A percentile compares a stretch with the other conserved stretches of the same genome.
Conservation (phyloP, 2,329 filamentous ascomycete species). For the Penicillium sp. region DNA sequence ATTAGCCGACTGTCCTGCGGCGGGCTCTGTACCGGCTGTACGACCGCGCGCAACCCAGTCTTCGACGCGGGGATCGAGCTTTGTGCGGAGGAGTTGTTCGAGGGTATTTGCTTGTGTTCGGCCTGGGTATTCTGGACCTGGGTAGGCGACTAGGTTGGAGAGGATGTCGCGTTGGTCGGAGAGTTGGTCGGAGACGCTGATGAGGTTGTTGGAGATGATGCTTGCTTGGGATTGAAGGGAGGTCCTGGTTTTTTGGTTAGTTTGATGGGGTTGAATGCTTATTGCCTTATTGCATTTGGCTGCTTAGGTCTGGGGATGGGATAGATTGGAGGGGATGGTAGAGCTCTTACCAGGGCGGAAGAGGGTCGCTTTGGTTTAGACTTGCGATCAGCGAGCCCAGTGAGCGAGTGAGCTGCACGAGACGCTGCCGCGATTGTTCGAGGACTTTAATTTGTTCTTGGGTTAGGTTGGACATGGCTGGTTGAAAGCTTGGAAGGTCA, state of each 20-base stretch:
- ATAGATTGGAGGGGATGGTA: not conserved
- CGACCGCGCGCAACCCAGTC: slow-evolving; percentile 68
- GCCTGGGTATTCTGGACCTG: slow-evolving; percentile 71
- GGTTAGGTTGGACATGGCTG: slow-evolving; percentile 39
- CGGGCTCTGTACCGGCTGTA: slow-evolving; percentile 35
- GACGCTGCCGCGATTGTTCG: slow-evolving; percentile 67
- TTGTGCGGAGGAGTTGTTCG: slow-evolving; percentile 73
- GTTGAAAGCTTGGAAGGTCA: not conserved
- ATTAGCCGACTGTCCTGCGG: not conserved
- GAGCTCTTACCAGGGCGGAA: slow-evolving; percentile 64
- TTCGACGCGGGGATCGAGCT: slow-evolving; percentile 75
- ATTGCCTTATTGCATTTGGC: too few species aligned
- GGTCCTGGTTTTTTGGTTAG: slow-evolving; percentile 49
- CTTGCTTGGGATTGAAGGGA: slow-evolving; percentile 70
- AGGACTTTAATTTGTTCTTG: slow-evolving; percentile 59
- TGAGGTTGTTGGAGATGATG: slow-evolving; percentile 70
- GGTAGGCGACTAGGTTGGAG: slow-evolving; percentile 69
- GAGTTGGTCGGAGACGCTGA: slow-evolving; percentile 64
- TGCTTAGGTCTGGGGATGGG: not conserved
- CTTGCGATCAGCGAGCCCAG: slow-evolving; percentile 64
- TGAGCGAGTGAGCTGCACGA: slow-evolving; percentile 68
- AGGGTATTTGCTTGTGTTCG: slow-evolving; percentile 63
- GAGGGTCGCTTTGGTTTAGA: slow-evolving; percentile 61
- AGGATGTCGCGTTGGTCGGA: slow-evolving; percentile 67
- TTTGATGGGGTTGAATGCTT: not conserved